Evolutionary conservation across 2,329 filamentous ascomycete species (phyloP).

Genomic region (Sclerotinia trifoliorum): DNA sequence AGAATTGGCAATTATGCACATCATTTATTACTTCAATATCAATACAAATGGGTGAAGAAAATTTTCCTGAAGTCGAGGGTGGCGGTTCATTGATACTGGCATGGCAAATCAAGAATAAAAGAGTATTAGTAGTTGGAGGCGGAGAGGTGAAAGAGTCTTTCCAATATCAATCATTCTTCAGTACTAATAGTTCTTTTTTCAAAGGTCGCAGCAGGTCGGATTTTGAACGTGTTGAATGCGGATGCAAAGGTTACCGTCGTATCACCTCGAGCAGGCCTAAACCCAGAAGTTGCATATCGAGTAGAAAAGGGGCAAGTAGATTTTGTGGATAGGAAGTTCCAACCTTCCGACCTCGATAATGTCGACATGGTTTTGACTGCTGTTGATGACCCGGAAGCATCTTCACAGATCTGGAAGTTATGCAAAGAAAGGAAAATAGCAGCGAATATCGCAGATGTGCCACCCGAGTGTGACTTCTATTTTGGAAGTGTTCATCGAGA

Average conservation of each 20-base stretch:
- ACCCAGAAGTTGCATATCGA: slow-evolving; percentile 83
- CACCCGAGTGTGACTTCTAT: slow-evolving; percentile 96
- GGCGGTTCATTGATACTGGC: slow-evolving; percentile 92
- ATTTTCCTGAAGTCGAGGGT: slow-evolving; percentile 79
- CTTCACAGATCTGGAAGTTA: slow-evolving; percentile 84
- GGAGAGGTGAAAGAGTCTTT: slow-evolving; percentile 68
- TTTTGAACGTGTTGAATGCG: slow-evolving; percentile 91
- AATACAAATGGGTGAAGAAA: slow-evolving; percentile 32
- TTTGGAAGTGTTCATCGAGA: slow-evolving; percentile 96
- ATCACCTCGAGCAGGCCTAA: slow-evolving; percentile 75
- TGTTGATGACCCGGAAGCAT: slow-evolving; percentile 90
- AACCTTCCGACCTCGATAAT: slow-evolving; percentile 83
- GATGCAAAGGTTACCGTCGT: slow-evolving; percentile 88
- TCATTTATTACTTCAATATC: slow-evolving; percentile 19
- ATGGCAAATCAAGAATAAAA: slow-evolving; percentile 90
- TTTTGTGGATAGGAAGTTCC: slow-evolving; percentile 80
- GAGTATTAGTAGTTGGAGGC: slow-evolving; percentile 88
- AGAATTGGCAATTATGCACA: slow-evolving; percentile 18
- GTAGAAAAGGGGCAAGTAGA: slow-evolving; percentile 71
- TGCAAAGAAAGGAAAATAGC: slow-evolving; percentile 83
- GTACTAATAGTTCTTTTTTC: slow-evolving; percentile 28
- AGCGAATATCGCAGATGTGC: slow-evolving; percentile 96
- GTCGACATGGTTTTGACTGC: slow-evolving; percentile 88
- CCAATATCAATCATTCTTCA: slow-evolving; percentile 3
- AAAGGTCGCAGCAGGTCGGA: slow-evolving; percentile 92